Evolutionary conservation across 176 grass and related monocot genomes (phyloP).

Genomic region (Sorghum bicolor): DNA sequence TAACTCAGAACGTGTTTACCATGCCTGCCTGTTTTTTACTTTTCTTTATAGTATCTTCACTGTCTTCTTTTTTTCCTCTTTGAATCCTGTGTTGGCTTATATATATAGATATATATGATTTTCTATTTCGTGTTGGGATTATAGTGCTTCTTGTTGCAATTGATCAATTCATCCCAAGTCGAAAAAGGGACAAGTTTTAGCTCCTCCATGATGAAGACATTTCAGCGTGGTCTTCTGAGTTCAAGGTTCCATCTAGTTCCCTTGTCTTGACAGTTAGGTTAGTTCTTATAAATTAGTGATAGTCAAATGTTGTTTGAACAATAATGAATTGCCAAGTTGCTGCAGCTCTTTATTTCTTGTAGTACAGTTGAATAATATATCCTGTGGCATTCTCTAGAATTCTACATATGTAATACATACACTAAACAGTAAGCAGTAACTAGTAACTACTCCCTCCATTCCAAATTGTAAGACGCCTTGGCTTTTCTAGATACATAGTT

Average conservation of each 20-base stretch:
- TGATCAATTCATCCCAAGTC: slow-evolving; percentile 95
- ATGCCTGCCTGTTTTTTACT: slow-evolving; percentile 17
- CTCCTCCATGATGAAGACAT: slow-evolving; percentile 83
- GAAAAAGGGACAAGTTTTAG: slow-evolving; percentile 70
- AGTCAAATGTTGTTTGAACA: neutral
- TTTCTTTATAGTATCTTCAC: slow-evolving; percentile 5
- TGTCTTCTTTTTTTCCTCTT: slow-evolving; percentile 9
- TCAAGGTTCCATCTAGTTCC: slow-evolving; percentile 53
- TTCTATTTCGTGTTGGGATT: slow-evolving; percentile 15
- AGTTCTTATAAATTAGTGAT: neutral
- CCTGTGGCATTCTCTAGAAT: neutral
- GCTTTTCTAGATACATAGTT: neutral
- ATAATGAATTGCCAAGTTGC: neutral
- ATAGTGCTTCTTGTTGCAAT: slow-evolving; percentile 88
- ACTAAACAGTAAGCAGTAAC: neutral
- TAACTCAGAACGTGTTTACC: slow-evolving; percentile 12
- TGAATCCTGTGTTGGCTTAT: neutral
- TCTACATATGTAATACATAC: neutral
- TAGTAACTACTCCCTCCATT: neutral
- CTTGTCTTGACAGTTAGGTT: slow-evolving; percentile 9
- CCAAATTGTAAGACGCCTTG: neutral
- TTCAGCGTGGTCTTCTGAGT: slow-evolving; percentile 89
- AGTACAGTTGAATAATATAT: slow-evolving; percentile 13
- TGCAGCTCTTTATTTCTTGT: slow-evolving; percentile 19
- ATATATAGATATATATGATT: neutral